Evolutionary conservation across 2,329 filamentous ascomycete genomes (phyloP).

Genomic region (Colletotrichum orbiculare): DNA sequence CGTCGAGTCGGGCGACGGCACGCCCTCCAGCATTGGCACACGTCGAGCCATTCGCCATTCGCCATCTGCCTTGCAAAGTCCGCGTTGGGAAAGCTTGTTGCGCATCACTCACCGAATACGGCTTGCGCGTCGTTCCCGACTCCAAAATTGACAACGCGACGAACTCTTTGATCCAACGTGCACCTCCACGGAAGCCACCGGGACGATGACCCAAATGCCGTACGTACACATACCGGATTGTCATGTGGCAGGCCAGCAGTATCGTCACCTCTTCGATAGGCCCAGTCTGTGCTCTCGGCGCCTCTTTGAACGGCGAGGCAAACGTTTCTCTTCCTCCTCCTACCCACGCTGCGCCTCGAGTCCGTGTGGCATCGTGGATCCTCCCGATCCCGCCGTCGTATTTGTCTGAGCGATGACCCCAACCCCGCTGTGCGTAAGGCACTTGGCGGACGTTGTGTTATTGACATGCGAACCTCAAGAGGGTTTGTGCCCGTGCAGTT

Average conservation of each 20-base stretch:
- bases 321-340: background rate
- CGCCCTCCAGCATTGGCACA: constrained; percentile 19
- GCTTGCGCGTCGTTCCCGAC: background rate
- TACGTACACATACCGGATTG: no score
- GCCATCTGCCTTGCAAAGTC: no score
- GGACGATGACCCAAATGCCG: background rate
- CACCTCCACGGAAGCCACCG: no score
- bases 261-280: background rate
- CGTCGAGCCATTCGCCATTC: background rate
- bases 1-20: constrained; percentile 21
- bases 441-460: no score
- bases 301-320: constrained; percentile 8
- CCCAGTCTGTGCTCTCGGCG: constrained; percentile 23
- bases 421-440: no score
- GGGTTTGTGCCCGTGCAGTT: no score
- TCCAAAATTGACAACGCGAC: constrained; percentile 5
- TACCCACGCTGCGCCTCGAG: background rate
- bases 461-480: no score
- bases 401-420: no score
- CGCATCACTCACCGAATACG: background rate
- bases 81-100: background rate
- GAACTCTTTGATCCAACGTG: background rate
- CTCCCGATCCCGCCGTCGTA: no score
- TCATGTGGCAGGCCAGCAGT: no score
- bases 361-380: no score